Conservation (phyloP, 2,329 filamentous ascomycete species). For the Pseudopyricularia javanii region DNA sequence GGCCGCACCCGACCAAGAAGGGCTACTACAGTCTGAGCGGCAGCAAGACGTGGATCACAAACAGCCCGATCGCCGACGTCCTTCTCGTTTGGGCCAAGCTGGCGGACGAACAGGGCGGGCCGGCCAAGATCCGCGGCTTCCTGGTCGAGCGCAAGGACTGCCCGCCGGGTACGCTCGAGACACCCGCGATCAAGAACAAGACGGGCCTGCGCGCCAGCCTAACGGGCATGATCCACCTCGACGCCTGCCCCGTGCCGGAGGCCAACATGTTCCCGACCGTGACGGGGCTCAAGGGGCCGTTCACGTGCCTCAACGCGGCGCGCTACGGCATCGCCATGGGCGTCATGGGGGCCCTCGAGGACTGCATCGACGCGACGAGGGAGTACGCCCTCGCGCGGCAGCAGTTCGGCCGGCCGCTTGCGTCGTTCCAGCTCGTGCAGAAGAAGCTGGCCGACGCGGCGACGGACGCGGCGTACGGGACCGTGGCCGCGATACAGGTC, state of each 20-base stretch:
- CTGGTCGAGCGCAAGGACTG: conserved; percentile 76
- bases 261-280: conserved; percentile 91
- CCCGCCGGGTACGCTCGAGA: conserved; percentile 79
- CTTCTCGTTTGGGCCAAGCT: conserved; percentile 87
- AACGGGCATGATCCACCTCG: conserved; percentile 96
- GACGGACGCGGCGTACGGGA: conserved; percentile 84
- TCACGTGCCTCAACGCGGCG: conserved; percentile 88
- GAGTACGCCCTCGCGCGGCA: conserved; percentile 84
- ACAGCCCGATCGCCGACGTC: conserved; percentile 73
- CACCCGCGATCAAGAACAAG: conserved; percentile 88
- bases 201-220: conserved; percentile 85
- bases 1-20: conserved; percentile 64
- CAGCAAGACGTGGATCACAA: conserved; percentile 85
- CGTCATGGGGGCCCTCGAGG: conserved; percentile 86
- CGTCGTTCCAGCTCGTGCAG: conserved; percentile 93
- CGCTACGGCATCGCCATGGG: conserved; percentile 90
- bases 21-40: conserved; percentile 65
- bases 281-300: conserved; percentile 78
- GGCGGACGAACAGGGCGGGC: conserved; percentile 47
- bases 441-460: conserved; percentile 92
- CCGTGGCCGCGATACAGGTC: conserved; percentile 82
- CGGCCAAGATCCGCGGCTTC: conserved; percentile 86
- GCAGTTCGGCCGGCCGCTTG: conserved; percentile 91
- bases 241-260: conserved; percentile 75
- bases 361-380: conserved; percentile 70